phyloP scores from a whole-genome alignment of 306 rosid species.

The Cucurbita maxima region DNA sequence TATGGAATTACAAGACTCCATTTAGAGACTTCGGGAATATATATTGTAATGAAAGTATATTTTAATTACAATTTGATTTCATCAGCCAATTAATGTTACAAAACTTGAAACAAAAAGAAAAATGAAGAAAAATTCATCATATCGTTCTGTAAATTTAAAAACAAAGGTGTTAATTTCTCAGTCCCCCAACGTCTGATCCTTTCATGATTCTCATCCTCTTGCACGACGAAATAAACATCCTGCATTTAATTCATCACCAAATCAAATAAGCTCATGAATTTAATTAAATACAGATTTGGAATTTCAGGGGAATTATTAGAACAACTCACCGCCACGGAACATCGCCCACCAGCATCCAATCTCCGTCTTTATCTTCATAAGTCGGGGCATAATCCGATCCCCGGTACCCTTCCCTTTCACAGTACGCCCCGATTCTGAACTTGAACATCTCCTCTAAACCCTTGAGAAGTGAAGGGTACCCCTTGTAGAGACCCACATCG shows the following conservation, averaged over 20 bases:
- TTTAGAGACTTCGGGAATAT: too few species aligned
- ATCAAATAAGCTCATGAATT: too few species aligned
- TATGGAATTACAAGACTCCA: too few species aligned
- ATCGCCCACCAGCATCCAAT: constrained; percentile 86
- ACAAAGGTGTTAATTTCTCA: not conserved
- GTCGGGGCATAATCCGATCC: constrained; percentile 53
- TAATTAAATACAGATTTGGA: too few species aligned
- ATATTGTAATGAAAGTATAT: too few species aligned
- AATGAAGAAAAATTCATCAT: too few species aligned
- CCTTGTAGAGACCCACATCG: constrained; percentile 45
- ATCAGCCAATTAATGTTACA: too few species aligned
- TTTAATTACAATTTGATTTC: too few species aligned
- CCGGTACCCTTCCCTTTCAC: constrained; percentile 62
- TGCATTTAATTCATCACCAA: not conserved
- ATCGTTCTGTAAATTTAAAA: too few species aligned
- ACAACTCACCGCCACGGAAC: constrained; percentile 66
- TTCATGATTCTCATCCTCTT: constrained; percentile 66
- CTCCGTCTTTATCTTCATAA: constrained; percentile 77
- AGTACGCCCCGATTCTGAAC: constrained; percentile 54
- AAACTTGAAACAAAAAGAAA: too few species aligned
- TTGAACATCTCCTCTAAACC: constrained; percentile 70
- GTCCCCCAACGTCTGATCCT: constrained; percentile 45
- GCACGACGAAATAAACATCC: constrained; percentile 71
- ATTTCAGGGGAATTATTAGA: too few species aligned
- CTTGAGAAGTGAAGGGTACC: constrained; percentile 53